Evolutionary conservation across 176 grass and related monocot genomes (phyloP).

Genomic region (Elaeis guineensis): DNA sequence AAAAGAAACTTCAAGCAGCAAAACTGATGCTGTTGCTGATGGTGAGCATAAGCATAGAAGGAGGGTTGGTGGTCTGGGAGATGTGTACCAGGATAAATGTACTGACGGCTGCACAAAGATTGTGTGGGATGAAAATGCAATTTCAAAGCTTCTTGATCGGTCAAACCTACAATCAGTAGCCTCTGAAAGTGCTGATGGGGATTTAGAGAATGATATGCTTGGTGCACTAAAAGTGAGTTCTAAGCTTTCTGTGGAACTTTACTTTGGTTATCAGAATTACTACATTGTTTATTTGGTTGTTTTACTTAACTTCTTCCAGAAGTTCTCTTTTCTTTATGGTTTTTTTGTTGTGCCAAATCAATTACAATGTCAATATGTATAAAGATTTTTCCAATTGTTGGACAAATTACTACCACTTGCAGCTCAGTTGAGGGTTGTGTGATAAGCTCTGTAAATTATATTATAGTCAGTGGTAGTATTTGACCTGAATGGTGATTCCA

Average conservation of each 20-base stretch:
- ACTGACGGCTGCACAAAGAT: conserved; percentile 58
- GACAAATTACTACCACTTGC: no score
- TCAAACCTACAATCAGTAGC: conserved; percentile 70
- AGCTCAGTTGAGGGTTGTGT: no score
- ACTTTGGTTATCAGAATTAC: neutral
- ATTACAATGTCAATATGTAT: no score
- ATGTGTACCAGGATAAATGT: conserved; percentile 98
- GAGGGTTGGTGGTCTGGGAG: conserved; percentile 79
- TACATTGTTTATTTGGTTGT: no score
- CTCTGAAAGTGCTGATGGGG: conserved; percentile 63
- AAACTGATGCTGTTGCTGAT: conserved; percentile 35
- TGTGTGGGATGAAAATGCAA: conserved; percentile 94
- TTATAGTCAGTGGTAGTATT: no score
- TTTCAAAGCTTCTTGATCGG: conserved; percentile 88
- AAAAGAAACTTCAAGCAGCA: conserved; percentile 47
- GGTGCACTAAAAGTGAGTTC: conserved; percentile 82
- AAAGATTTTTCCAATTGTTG: no score
- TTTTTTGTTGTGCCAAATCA: no score
- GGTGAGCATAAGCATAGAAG: conserved; percentile 76
- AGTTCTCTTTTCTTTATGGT: no score
- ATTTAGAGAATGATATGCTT: conserved; percentile 94
- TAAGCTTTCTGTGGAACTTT: neutral
- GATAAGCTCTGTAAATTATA: no score
- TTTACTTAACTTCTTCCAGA: no score
- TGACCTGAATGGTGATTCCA: no score